Percentiles rank a stretch among this genome's conserved stretches.
Evolutionary conservation across 768 basidiomycete genomes (phyloP).

Genomic region (Termitomyces sp.): DNA sequence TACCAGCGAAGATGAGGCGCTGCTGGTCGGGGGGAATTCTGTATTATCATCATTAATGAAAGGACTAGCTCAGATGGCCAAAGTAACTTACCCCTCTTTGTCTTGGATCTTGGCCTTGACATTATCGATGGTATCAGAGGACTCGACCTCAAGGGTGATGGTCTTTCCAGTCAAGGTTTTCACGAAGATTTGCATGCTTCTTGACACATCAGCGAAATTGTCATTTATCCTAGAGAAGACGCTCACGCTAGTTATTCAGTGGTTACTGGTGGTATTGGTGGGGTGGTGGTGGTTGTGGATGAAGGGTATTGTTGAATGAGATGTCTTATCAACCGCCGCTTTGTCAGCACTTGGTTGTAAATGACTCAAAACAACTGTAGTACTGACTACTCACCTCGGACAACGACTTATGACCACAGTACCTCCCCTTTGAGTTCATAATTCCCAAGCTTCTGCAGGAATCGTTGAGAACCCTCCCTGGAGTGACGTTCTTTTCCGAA

Average conservation of each 20-base stretch:
- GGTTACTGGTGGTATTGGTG: background rate
- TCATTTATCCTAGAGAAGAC: background rate
- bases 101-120: constrained; percentile 11
- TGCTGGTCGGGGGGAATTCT: constrained; percentile 9
- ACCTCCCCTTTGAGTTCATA: background rate
- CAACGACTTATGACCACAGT: background rate
- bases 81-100: constrained; percentile 3
- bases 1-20: constrained; percentile 8
- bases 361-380: background rate
- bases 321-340: constrained; percentile 10
- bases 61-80: no score
- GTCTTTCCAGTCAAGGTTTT: constrained; percentile 14
- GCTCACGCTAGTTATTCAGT: background rate
- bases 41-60: background rate
- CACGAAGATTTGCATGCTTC: constrained; percentile 17
- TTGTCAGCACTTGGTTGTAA: constrained; percentile 7
- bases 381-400: background rate
- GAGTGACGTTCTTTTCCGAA: background rate
- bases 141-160: constrained; percentile 9
- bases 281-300: constrained; percentile 10
- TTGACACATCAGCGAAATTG: background rate
- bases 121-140: constrained; percentile 6
- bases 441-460: background rate
- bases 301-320: background rate
- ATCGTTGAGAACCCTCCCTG: no score